Evolutionary conservation across 1,284 basidiomycete species (phyloP), one percentile per base, ranked within the genome.

Genomic region (Athelia psychrophila): DNA sequence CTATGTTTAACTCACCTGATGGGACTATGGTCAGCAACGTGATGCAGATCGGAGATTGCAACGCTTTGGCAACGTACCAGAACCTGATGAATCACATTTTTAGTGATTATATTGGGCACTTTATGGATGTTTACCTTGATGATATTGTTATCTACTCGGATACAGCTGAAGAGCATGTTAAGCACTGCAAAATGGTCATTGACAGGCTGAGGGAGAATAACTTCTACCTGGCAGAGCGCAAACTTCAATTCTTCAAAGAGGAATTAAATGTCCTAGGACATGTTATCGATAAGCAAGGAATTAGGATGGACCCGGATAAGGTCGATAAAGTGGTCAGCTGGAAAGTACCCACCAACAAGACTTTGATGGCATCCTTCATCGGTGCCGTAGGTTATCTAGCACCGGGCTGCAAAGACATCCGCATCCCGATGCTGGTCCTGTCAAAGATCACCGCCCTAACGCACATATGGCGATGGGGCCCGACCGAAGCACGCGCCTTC

Each of bases 11-110:
- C 4, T 72, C 60, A 2, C 69, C 65, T 8, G 64, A 72, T 55
- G 70, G 72, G 3, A 71, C 59, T 0, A 71, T 73, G 66, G 61
- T 63, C 3, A 69, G 68, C 50, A 38, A 63, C 6, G 69, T 74
- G 0, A 56, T 75, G 52, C 71, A 73, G 44, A 62, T 63, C 27
- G 71, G 72, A 0, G 67, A 74, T 40, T 70, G 67, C 23, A 74
- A 74, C 52, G 68, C 63, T 22, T 50, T 55, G 3, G 64, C 69
- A 0, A 73, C 67, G 0, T 72, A 66, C 58, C 69, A 72, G 54
- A 42, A 59, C 16, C 35, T 70, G 0, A 71, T 72, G 69, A 71
- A 63, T 33, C 51, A 64, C 48, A 58, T 71, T 0, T 71, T 70
- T n/a, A 22, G n/a, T 9, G 38, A 42, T 22, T 42, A 42, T n/a